phyloP scores from a whole-genome alignment of 257 asterid genomes.

The Ocimum tenuiflorum region DNA sequence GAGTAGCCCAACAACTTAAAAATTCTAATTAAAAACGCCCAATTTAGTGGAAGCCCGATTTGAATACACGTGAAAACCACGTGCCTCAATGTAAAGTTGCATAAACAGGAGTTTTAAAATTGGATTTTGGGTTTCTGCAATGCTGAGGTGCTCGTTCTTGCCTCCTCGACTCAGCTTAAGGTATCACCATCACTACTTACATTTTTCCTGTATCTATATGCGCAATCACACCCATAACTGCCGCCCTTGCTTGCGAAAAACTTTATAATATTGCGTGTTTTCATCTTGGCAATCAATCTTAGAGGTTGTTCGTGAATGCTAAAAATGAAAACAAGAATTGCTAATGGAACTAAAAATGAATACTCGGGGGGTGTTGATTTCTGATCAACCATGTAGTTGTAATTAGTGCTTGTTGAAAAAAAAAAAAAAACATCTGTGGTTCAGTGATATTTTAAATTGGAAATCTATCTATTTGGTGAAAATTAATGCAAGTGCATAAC shows the following conservation, averaged over 20 bases:
- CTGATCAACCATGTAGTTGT: not conserved
- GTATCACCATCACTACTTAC: slow-evolving; percentile 17
- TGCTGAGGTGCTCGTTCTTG: slow-evolving; percentile 36
- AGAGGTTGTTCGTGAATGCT: not conserved
- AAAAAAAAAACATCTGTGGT: not conserved
- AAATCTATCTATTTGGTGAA: not conserved
- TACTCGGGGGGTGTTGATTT: not conserved
- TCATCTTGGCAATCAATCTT: not conserved
- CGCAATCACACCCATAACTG: no score
- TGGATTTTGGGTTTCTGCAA: slow-evolving; percentile 15
- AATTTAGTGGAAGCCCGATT: not conserved
- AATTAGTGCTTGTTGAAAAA: not conserved
- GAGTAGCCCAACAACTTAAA: no score
- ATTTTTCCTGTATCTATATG: not conserved
- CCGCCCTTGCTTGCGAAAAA: no score
- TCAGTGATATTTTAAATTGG: not conserved
- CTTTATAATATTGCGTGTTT: not conserved
- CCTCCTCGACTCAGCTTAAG: slow-evolving; percentile 34
- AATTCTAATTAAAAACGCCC: not conserved
- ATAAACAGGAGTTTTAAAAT: not conserved
- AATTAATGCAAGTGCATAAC: not conserved
- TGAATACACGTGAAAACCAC: not conserved
- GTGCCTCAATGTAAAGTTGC: slow-evolving; percentile 12
- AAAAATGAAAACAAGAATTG: not conserved
- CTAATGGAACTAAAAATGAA: not conserved